phyloP scores from a whole-genome alignment of 2,329 filamentous ascomycete species.

The Pleochaeta shiraiana region DNA sequence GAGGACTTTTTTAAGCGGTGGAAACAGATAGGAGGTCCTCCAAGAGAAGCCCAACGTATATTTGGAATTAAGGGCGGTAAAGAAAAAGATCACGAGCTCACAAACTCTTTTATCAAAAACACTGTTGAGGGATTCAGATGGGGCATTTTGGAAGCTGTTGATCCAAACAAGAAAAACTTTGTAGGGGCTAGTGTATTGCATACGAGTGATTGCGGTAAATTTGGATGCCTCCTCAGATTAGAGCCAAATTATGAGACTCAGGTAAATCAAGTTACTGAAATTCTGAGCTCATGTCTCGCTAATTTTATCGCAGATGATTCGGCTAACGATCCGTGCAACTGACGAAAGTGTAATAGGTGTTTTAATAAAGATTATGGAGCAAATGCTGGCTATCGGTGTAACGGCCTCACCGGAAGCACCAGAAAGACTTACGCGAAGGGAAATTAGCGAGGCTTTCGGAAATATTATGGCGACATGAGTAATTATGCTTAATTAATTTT shows the following conservation, averaged over 20 bases:
- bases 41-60: constrained; percentile 72
- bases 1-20: constrained; percentile 99
- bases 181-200: constrained; percentile 78
- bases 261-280: constrained; percentile 29
- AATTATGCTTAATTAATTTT: no score
- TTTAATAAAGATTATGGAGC: constrained; percentile 71
- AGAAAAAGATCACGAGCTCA: constrained; percentile 40
- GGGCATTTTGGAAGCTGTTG: constrained; percentile 67
- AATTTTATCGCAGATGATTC: constrained; percentile 57
- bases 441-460: constrained; percentile 17
- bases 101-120: constrained; percentile 44
- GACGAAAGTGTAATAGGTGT: constrained; percentile 71
- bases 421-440: constrained; percentile 13
- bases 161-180: constrained; percentile 83
- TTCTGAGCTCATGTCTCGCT: constrained; percentile 10
- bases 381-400: constrained; percentile 39
- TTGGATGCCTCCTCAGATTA: constrained; percentile 76
- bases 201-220: constrained; percentile 68
- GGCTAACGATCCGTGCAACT: constrained; percentile 80
- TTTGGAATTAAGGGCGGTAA: constrained; percentile 41
- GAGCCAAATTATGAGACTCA: constrained; percentile 86
- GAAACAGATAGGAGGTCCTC: constrained; percentile 88
- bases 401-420: constrained; percentile 11
- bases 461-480: constrained; percentile 15
- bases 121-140: constrained; percentile 73